phyloP scores from a whole-genome alignment of 768 basidiomycete species.

The Leccinum rimulosum region DNA sequence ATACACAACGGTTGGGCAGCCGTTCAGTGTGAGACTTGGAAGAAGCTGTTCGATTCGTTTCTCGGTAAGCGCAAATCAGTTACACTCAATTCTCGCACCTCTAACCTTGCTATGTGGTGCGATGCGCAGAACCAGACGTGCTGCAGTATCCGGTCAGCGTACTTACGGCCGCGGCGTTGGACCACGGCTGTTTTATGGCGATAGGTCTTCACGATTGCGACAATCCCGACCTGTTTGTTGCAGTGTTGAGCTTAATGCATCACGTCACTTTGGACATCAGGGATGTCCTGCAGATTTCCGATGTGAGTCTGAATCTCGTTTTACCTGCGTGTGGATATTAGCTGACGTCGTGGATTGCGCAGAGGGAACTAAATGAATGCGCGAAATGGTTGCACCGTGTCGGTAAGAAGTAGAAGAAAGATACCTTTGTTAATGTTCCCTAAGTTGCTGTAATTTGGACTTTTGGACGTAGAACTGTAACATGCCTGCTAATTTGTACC shows the following conservation, averaged over 20 bases:
- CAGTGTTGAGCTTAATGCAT: constrained; percentile 10
- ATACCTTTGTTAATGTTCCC: neutral
- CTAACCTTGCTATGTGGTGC: neutral
- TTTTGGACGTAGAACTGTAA: neutral
- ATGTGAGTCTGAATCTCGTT: constrained; percentile 12
- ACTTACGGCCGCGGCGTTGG: constrained; percentile 51
- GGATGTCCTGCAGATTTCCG: constrained; percentile 24
- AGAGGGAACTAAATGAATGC: constrained; percentile 28
- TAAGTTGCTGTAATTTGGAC: constrained; percentile 8
- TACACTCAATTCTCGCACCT: neutral
- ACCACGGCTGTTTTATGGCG: constrained; percentile 42
- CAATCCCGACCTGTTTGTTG: neutral
- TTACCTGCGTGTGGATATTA: no score
- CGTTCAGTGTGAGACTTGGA: constrained; percentile 49
- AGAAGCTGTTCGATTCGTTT: constrained; percentile 42
- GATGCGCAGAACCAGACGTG: constrained; percentile 47
- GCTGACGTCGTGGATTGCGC: constrained; percentile 6
- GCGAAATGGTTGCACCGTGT: constrained; percentile 20
- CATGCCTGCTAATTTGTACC: neutral
- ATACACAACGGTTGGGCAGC: constrained; percentile 44
- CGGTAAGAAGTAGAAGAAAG: neutral
- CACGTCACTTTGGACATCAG: constrained; percentile 23
- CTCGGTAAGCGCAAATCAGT: constrained; percentile 29
- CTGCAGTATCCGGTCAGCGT: constrained; percentile 51
- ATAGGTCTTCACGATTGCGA: constrained; percentile 29